Evolutionary conservation across 192 early-diverging fungal genomes (phyloP), one percentile per base, ranked within the genome.

Genomic region (Coemansia umbellata): DNA sequence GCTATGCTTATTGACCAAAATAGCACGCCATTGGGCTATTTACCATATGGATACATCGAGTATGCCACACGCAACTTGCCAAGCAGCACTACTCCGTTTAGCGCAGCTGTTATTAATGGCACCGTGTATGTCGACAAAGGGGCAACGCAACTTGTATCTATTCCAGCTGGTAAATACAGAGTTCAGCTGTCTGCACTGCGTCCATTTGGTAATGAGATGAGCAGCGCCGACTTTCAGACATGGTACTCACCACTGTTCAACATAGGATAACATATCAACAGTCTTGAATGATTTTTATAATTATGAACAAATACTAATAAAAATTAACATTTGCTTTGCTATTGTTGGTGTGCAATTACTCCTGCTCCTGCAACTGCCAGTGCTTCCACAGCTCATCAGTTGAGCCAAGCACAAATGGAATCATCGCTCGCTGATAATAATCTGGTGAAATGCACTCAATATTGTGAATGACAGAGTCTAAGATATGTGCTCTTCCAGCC

Each of bases 401-500:
- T 6, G 81, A 80, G 7, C 83, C 85, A 11, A 90, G 41, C 1
- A 80, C 74, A 66, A 78, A 90, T 7, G 72, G 43, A 2, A 91
- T 35, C 3, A 81, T 82, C 0, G 73, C 78, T 21, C 49, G 60
- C 50, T 85, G 80, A 66, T 91, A 91, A 58, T 89, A 89, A 37
- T 82, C 79, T 0, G 67, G 50, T 6, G 59, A 40, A 59, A 90
- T 80, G 40, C 66, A 69, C 36, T 78, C 78, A 35, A 88, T 81
- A 66, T 88, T 86, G 58, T 79, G 77, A 31, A 87, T 82, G 35
- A 91, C 71, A 3, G 79, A 78, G 58, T 87, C 85, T 19, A 91
- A 55, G 51, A 89, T 59, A 32, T 87, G 87, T 0, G 87, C 85
- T 42, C 87, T 84, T 13, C 83, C 87, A 8, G 79, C 79, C 1